Conservation (phyloP, 345 rosid species). For the Camelina neglecta region DNA sequence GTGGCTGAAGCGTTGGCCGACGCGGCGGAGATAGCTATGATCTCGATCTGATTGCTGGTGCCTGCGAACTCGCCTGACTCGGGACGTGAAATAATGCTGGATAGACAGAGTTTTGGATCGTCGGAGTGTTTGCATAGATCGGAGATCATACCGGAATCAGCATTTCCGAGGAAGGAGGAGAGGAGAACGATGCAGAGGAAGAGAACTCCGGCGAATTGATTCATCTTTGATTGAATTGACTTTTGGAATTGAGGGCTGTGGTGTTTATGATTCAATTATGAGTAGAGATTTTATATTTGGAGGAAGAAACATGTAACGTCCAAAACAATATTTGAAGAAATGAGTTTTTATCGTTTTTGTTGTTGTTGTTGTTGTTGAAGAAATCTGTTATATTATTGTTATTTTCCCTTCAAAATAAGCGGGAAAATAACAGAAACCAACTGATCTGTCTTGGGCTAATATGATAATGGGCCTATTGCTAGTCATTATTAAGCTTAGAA, state of each 20-base stretch:
- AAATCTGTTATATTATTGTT: neutral
- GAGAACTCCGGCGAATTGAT: constrained; percentile 30
- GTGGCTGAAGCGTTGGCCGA: constrained; percentile 53
- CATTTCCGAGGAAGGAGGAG: constrained; percentile 4
- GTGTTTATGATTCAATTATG: neutral
- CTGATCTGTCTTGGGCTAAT: neutral
- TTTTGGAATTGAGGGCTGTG: constrained; percentile 5
- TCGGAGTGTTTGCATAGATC: constrained; percentile 44
- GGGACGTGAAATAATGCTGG: constrained; percentile 49
- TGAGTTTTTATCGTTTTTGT: constrained; percentile 7
- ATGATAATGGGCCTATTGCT: neutral
- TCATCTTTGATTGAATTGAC: constrained; percentile 22
- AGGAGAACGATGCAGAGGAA: constrained; percentile 22
- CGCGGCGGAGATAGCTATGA: constrained; percentile 55
- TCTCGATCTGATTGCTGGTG: constrained; percentile 47
- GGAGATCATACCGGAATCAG: constrained; percentile 26
- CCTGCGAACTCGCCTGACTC: constrained; percentile 45
- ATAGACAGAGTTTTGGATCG: constrained; percentile 50
- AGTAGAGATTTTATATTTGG: constrained; percentile 24
- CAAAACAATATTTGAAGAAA: neutral
- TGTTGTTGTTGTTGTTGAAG: neutral
- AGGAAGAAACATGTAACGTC: neutral
- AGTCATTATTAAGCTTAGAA: neutral
- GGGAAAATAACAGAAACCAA: constrained; percentile 29
- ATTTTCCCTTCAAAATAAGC: constrained; percentile 3